Evolutionary conservation across 352 stramenopile species (phyloP), one percentile per base, ranked within the genome.

Genomic region (Globisporangium canariense): DNA sequence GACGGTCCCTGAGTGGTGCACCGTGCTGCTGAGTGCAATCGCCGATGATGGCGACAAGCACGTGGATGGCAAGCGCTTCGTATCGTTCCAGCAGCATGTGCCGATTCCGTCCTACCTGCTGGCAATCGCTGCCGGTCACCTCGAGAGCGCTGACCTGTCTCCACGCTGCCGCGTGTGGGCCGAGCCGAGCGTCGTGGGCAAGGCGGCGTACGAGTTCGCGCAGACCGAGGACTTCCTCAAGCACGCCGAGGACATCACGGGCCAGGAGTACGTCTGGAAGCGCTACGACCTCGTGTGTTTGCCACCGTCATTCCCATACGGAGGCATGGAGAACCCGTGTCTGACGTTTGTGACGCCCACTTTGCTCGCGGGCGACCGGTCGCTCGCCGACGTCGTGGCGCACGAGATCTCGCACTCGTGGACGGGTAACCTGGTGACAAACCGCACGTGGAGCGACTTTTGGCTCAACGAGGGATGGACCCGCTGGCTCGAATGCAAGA

Each of bases 401-500:
- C 97, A 99, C 77, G 97, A 99, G 71, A 98, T 99, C 66, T 76
- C 91, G 18, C 96, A 98, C 73, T 95, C 73, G 52, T 99, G 97
- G 97, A 98, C 93, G 0, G 97, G 97, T 5, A 99, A 99, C 76
- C 68, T 99, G 7, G 90, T 99, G 14, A 99, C 97, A 9, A 99
- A 99, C 83, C 78, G 78, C 60, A 98, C 89, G 56, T 99, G 89
- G 87, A 87, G 88, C 20, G 89, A 99, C 72, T 99, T 99, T 73
- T 99, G 96, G 96, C 76, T 99, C n/a, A 99, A 99, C 70, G 97
- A 99, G 66, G 96, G 96, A 13, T 99, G 94, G 94, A 99, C 97
- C 1, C 89, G 97, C 62, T 99, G 96, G 86, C 84, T 99, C n/a
- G 90, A 99, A 77, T 84, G 97, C 40, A 98, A 98, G 69, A 98